Evolutionary conservation across 1,284 basidiomycete species (phyloP), one percentile per base, ranked within the genome.

Genomic region (Athelia psychrophila): DNA sequence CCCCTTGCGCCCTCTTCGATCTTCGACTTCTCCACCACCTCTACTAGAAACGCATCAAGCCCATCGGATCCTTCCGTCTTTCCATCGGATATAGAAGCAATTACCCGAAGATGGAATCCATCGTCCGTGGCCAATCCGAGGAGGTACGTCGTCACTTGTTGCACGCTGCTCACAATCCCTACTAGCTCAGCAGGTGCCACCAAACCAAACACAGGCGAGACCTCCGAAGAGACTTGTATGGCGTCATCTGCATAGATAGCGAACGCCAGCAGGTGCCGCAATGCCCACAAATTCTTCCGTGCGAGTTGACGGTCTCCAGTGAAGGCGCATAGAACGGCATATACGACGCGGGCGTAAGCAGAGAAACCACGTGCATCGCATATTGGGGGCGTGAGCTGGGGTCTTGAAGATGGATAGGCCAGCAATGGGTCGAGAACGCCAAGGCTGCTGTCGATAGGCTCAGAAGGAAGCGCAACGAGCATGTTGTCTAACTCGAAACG

Each of bases 91-190:
- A 78, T 59, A 8, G 69, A 63, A n/a, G 64, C 63, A 22, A 79
- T 66, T 0, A 80, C 71, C 8, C 63, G 56, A 20, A 61, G 55
- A 60, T 83, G 80, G 84, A 85, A 86, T 1, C 66, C 67, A 6
- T 80, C 77, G 36, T 77, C 75, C 0, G 71, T 65, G 0, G 72
- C 64, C 0, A 79, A 72, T 2, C 79, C 76, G 18, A 95, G 69
- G 0, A 91, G 69, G 66, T 93, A 95, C 0, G 88, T 80, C 2
- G 81, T 69, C 2, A 91, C 63, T 33, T 84, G 84, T 47, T 84
- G 82, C 2, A 81, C 75, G 51, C 74, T 82, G 19, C 69, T 67
- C 0, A 80, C 62, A 2, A 91, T 58, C 19, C 57, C 62, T 15
- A 58, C 56, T 44, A 91, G 64, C 10, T 72, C 63, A 4, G 64